phyloP scores from a whole-genome alignment of 768 basidiomycete genomes.

The Boletus rubescentipes region DNA sequence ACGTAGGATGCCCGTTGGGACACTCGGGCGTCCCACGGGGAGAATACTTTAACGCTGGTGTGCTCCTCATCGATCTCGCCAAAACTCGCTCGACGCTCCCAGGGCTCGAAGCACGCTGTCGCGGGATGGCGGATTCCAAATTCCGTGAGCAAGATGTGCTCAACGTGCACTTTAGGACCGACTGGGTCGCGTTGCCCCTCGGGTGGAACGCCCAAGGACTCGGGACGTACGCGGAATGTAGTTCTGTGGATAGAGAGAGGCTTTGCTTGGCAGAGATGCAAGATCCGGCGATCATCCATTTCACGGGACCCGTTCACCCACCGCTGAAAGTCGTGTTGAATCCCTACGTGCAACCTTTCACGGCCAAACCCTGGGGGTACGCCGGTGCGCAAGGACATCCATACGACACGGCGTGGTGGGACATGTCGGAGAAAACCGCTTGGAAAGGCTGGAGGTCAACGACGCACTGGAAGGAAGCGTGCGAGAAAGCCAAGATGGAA shows the following conservation, averaged over 20 bases:
- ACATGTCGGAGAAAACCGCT: slow-evolving; percentile 37
- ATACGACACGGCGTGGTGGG: slow-evolving; percentile 49
- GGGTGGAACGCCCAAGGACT: slow-evolving; percentile 59
- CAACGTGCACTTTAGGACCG: slow-evolving; percentile 43
- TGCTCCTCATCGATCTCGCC: slow-evolving; percentile 50
- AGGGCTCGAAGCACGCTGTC: slow-evolving; percentile 29
- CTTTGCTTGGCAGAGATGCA: slow-evolving; percentile 37
- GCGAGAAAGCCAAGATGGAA: slow-evolving; percentile 11
- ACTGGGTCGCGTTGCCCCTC: slow-evolving; percentile 43
- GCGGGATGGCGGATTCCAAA: slow-evolving; percentile 28
- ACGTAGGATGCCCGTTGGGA: slow-evolving; percentile 52
- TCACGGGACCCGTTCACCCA: slow-evolving; percentile 57
- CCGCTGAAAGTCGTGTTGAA: slow-evolving; percentile 45
- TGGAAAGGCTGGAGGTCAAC: slow-evolving; percentile 41
- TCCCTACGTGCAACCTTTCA: slow-evolving; percentile 51
- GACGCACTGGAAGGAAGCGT: slow-evolving; percentile 18
- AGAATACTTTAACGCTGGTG: slow-evolving; percentile 57
- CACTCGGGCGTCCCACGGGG: slow-evolving; percentile 34
- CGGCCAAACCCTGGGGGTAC: slow-evolving; percentile 60
- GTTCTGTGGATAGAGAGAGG: slow-evolving; percentile 35
- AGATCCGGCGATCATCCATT: slow-evolving; percentile 51
- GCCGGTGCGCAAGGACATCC: slow-evolving; percentile 53
- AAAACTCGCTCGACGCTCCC: slow-evolving; percentile 29
- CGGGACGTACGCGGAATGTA: slow-evolving; percentile 47
- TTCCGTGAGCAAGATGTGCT: slow-evolving; percentile 53